phyloP scores from a whole-genome alignment of 2,329 filamentous ascomycete genomes.

The Dothistroma septosporum region DNA sequence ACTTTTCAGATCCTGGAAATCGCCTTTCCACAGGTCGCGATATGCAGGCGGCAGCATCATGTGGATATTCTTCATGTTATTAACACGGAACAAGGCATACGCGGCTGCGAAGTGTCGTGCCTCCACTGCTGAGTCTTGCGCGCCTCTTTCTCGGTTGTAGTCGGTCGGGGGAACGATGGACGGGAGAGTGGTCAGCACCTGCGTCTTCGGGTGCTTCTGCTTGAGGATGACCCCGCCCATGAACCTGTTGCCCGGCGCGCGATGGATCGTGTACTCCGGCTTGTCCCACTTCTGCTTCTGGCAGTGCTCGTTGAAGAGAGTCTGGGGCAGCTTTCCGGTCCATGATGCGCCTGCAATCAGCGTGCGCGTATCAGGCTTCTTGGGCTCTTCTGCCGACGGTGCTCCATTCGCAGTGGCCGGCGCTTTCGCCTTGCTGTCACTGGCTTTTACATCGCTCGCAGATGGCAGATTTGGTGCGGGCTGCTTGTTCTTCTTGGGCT shows the following conservation, averaged over 20 bases:
- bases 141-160: constrained; percentile 67
- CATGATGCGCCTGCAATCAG: constrained; percentile 92
- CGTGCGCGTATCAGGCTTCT: constrained; percentile 62
- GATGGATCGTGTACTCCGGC: constrained; percentile 75
- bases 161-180: constrained; percentile 75
- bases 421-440: constrained; percentile 29
- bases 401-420: constrained; percentile 17
- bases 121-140: constrained; percentile 76
- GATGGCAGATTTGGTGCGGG: constrained; percentile 9
- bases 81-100: constrained; percentile 85
- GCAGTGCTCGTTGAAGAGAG: constrained; percentile 88
- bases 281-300: constrained; percentile 95
- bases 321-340: constrained; percentile 95
- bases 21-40: constrained; percentile 81
- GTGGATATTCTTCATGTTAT: constrained; percentile 92
- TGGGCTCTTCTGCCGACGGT: constrained; percentile 39
- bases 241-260: constrained; percentile 29
- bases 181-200: constrained; percentile 68
- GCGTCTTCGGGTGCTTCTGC: constrained; percentile 72
- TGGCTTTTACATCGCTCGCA: constrained; percentile 14
- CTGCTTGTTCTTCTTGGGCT: constrained; percentile 44
- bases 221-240: constrained; percentile 77
- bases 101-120: constrained; percentile 90
- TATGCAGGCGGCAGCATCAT: constrained; percentile 91
- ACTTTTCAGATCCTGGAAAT: constrained; percentile 77